phyloP scores from a whole-genome alignment of 148 eudicot species.

The Silene latifolia region DNA sequence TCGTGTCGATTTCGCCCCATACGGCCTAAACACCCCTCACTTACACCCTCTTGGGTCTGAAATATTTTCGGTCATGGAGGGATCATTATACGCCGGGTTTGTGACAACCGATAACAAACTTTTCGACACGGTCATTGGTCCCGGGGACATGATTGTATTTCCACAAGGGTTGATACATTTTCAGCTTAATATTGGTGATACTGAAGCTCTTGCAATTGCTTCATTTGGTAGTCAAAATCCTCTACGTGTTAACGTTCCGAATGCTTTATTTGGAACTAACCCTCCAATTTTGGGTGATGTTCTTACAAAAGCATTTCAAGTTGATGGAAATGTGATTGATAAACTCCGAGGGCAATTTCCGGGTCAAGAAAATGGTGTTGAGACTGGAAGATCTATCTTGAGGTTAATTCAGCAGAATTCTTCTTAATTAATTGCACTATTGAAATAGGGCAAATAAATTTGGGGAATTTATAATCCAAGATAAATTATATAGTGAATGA shows the following conservation, averaged over 20 bases:
- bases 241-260: background rate
- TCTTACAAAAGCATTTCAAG: conserved; percentile 21
- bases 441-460: too few species aligned
- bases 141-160: conserved; percentile 20
- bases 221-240: conserved; percentile 24
- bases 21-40: conserved; percentile 16
- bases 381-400: conserved; percentile 11
- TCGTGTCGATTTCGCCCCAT: conserved; percentile 8
- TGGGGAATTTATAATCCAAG: background rate
- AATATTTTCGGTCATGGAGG: conserved; percentile 15
- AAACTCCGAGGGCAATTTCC: conserved; percentile 4
- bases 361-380: background rate
- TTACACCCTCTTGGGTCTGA: conserved; percentile 15
- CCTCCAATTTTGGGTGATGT: conserved; percentile 13
- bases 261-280: conserved; percentile 14
- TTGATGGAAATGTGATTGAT: conserved; percentile 2
- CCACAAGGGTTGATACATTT: conserved; percentile 24
- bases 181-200: conserved; percentile 15
- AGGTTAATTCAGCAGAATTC: conserved; percentile 10
- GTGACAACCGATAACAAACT: conserved; percentile 6
- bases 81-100: conserved; percentile 15
- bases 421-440: background rate
- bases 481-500: background rate
- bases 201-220: conserved; percentile 6
- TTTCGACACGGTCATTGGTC: background rate